A percentile compares a stretch with the other conserved stretches of the same genome.
Conservation (phyloP, 2,329 filamentous ascomycete genomes). For the Tolypocladium endophyticum region DNA sequence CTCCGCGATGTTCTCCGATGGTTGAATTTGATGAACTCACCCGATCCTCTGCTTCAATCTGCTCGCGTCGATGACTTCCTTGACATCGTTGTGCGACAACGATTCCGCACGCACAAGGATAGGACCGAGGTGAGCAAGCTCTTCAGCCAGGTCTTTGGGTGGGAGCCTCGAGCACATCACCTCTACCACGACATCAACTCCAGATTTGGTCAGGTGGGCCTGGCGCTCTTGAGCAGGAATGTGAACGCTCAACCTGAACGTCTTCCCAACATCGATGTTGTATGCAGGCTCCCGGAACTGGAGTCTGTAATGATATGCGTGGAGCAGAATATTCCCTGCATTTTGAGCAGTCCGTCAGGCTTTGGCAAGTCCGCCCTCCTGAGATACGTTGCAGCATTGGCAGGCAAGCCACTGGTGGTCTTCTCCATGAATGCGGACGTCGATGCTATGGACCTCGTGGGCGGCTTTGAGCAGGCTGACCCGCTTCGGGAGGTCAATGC, state of each 20-base stretch:
- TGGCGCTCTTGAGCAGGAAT: constrained; percentile 59
- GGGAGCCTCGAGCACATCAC: constrained; percentile 42
- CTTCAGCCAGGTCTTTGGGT: constrained; percentile 54
- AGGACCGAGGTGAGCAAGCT: constrained; percentile 52
- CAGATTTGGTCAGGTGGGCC: constrained; percentile 64
- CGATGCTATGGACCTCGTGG: constrained; percentile 93
- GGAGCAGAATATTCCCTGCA: constrained; percentile 77
- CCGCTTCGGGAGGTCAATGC: constrained; percentile 60
- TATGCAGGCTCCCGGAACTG: constrained; percentile 56
- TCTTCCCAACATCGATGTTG: constrained; percentile 39
- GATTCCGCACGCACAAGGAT: constrained; percentile 69
- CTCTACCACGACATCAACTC: constrained; percentile 62
- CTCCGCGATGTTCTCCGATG: constrained; percentile 82
- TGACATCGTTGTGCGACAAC: constrained; percentile 72
- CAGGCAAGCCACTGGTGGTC: constrained; percentile 66
- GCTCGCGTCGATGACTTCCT: constrained; percentile 63
- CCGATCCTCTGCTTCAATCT: constrained; percentile 49
- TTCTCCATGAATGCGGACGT: constrained; percentile 91
- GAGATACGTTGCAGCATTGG: constrained; percentile 66
- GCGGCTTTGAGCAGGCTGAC: constrained; percentile 92
- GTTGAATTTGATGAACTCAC: constrained; percentile 52
- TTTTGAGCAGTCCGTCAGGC: constrained; percentile 76
- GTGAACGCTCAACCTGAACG: constrained; percentile 36
- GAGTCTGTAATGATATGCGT: constrained; percentile 85
- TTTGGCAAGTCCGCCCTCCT: constrained; percentile 79